Evolutionary conservation across 2,329 filamentous ascomycete genomes (phyloP).

Genomic region (Teratosphaeria gauchensis): DNA sequence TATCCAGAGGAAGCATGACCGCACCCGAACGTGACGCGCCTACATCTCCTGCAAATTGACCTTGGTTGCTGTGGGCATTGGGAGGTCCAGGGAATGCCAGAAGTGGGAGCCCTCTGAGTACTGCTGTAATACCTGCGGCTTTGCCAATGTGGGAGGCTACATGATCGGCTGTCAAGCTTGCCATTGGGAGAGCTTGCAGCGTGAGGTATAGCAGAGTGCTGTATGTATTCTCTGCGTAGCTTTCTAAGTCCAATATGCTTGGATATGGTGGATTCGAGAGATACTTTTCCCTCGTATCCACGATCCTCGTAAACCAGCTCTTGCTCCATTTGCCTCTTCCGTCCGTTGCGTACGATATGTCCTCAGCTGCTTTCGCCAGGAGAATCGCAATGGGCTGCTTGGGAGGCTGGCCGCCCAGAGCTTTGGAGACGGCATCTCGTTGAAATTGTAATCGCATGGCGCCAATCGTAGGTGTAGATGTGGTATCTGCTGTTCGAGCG

Average conservation of each 20-base stretch:
- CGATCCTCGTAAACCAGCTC: conserved; percentile 55
- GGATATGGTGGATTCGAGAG: conserved; percentile 77
- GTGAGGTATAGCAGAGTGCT: conserved; percentile 85
- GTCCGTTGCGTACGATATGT: conserved; percentile 39
- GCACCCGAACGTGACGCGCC: conserved; percentile 46
- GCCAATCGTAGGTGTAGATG: conserved; percentile 78
- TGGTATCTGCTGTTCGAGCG: conserved; percentile 78
- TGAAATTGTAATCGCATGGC: conserved; percentile 91
- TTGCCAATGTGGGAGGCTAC: conserved; percentile 93
- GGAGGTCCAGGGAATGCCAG: conserved; percentile 67
- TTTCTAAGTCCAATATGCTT: conserved; percentile 63
- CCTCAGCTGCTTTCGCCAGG: conserved; percentile 60
- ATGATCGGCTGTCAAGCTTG: conserved; percentile 80
- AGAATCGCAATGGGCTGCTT: conserved; percentile 87
- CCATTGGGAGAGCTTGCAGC: conserved; percentile 66
- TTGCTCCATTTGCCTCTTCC: conserved; percentile 44
- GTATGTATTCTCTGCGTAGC: conserved; percentile 90
- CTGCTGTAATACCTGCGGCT: conserved; percentile 75
- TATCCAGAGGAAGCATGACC: conserved; percentile 74
- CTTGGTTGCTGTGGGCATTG: conserved; percentile 45
- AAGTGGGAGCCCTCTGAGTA: conserved; percentile 78
- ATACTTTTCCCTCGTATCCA: conserved; percentile 71
- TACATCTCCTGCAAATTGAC: conserved; percentile 27
- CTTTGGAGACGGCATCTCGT: conserved; percentile 71
- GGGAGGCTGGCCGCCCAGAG: conserved; percentile 67